Evolutionary conservation across 2,329 filamentous ascomycete species (phyloP), one percentile per base, ranked within the genome.

Genomic region (Colletotrichum godetiae): DNA sequence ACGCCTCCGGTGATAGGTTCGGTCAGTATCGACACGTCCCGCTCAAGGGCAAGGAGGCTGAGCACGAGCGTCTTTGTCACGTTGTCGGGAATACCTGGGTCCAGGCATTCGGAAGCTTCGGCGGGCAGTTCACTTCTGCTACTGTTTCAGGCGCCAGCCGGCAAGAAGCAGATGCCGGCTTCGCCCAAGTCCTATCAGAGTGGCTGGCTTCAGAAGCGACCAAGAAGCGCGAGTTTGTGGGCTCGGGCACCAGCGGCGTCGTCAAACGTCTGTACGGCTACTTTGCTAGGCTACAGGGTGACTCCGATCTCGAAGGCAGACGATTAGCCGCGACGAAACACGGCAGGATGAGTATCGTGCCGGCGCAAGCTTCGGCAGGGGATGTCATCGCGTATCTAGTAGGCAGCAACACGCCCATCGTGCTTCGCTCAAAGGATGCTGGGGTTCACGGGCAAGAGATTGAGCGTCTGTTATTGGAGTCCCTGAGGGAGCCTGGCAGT

Each of bases 1-100:
- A 66, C 63, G 33, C 11, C 4, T 66, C 63, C 6, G 63, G 63
- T 0, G 63, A 66, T 27, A 59, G 46, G 35, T 59, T 66, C 46
- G 63, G 53, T 24, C 35, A 53, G 11, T 49, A 66, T n/a, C 63
- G 35, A 24, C 63, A 58, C 13, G n/a, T 66, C 3, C 53, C 63
- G n/a, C 63, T 66, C 4, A 66, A 49, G 27, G 63, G 53, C 8
- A 66, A 31, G 31, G 53, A 66, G 31, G 22, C 27, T 4, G 6
- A 49, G 35, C 63, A 66, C 13, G 53, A 59, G 35, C 12, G 10
- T 19, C 46, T 66, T 6, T 66, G 63, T 2, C 46, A 35, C 19
- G 7, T 49, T 8, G 15, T 58, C 7, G 35, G 53, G 3, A 19
- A 19, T 3, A 13, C 6, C 2, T 66, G 63, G 63, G 15, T 22